These are phyloP conservation scores for Quillaja saponaria DNA, from an alignment of 306 rosid genomes.

Conservation along the genomic window DNA sequence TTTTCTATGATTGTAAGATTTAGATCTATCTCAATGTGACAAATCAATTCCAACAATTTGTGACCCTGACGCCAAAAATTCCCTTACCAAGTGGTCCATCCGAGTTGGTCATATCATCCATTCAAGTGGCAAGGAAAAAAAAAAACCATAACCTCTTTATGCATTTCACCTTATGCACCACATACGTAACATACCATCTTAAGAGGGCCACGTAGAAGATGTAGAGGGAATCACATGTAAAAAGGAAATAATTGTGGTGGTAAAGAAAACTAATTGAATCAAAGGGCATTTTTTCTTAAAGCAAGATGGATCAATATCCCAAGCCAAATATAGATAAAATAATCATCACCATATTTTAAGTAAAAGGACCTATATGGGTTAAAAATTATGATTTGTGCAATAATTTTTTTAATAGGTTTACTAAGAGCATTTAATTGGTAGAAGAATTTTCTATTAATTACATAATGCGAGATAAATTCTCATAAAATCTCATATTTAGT, in stretches of 20 bases:
- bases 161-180: conserved; percentile 33
- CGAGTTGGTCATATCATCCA: conserved; percentile 44
- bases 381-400: too few species aligned
- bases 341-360: conserved; percentile 46
- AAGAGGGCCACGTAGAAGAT: conserved; percentile 29
- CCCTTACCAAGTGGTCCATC: conserved; percentile 39
- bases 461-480: too few species aligned
- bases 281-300: conserved; percentile 5
- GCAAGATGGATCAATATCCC: conserved; percentile 44
- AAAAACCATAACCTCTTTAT: conserved; percentile 8
- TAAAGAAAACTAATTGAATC: conserved; percentile 32
- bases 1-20: too few species aligned
- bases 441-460: too few species aligned
- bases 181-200: too few species aligned
- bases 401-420: too few species aligned
- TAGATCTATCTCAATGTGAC: too few species aligned
- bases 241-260: conserved; percentile 13
- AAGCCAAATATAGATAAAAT: too few species aligned
- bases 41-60: conserved; percentile 15
- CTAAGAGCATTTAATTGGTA: too few species aligned
- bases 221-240: conserved; percentile 39
- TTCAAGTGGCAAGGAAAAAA: conserved; percentile 36
- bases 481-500: too few species aligned
- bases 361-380: conserved; percentile 12
- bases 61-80: conserved; percentile 30